Evolutionary conservation across 176 grass and related monocot genomes (phyloP).

Genomic region (Neostapfia colusana): DNA sequence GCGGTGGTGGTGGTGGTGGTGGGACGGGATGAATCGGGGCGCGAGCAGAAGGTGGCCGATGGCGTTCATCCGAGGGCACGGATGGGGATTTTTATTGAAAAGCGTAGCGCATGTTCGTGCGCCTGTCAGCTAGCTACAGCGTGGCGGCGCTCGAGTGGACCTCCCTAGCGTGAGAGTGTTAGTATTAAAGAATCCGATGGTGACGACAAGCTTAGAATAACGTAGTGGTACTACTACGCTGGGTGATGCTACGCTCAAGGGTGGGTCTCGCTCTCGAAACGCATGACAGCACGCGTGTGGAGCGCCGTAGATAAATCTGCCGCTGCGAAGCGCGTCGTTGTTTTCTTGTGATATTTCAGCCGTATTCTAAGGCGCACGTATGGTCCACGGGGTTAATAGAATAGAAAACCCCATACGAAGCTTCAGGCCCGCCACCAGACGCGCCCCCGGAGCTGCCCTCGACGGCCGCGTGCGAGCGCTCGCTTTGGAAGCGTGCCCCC

Average conservation of each 20-base stretch:
- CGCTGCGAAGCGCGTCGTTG: neutral
- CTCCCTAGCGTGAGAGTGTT: neutral
- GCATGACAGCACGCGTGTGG: neutral
- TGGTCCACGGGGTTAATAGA: neutral
- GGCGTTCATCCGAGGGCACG: neutral
- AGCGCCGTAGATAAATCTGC: neutral
- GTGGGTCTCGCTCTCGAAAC: neutral
- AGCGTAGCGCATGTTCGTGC: conserved; percentile 50
- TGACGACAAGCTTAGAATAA: conserved; percentile 3
- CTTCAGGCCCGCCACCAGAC: conserved; percentile 1
- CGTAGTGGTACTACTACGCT: neutral
- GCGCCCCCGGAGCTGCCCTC: neutral
- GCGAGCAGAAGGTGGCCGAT: neutral
- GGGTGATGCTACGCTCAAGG: conserved; percentile 7
- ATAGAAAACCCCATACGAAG: conserved; percentile 17
- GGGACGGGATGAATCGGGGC: conserved; percentile 13
- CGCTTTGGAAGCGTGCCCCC: conserved; percentile 49
- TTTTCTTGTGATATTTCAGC: neutral
- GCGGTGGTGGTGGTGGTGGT: neutral
- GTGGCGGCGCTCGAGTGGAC: neutral
- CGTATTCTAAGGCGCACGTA: neutral
- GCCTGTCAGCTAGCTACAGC: conserved; percentile 28
- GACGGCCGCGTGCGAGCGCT: conserved; percentile 23
- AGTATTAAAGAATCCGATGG: neutral
- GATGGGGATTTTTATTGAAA: conserved; percentile 54